Evolutionary conservation across 2,329 filamentous ascomycete species (phyloP).

Genomic region (Penicillium sp.): DNA sequence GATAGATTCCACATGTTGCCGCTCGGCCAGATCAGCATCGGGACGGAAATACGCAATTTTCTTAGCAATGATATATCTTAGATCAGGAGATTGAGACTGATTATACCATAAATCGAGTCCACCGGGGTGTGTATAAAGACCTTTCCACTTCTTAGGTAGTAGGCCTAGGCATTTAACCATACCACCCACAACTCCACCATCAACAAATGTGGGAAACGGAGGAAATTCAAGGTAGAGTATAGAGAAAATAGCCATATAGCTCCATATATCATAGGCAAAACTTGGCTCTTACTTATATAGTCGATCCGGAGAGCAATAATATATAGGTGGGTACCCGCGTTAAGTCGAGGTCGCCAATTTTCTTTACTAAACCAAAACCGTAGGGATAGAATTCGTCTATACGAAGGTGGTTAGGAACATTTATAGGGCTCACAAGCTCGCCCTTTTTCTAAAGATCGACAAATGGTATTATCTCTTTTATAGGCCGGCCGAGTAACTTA

Average conservation of each 20-base stretch:
- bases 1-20: conserved; percentile 19
- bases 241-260: conserved; percentile 30
- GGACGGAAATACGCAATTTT: conserved; percentile 16
- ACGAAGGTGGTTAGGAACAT: conserved; percentile 20
- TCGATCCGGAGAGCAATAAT: conserved; percentile 28
- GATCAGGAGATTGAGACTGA: conserved; percentile 14
- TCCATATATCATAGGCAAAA: conserved; percentile 32
- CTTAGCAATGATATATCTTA: conserved; percentile 4
- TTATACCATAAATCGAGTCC: conserved; percentile 30
- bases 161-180: conserved; percentile 24
- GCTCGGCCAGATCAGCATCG: conserved; percentile 22
- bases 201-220: conserved; percentile 15
- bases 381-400: conserved; percentile 29
- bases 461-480: conserved; percentile 25
- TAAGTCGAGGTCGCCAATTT: conserved; percentile 17
- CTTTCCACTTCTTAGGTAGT: conserved; percentile 27
- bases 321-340: conserved; percentile 14
- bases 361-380: conserved; percentile 29
- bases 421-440: conserved; percentile 23
- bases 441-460: conserved; percentile 24
- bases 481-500: conserved; percentile 24
- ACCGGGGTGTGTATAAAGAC: conserved; percentile 12
- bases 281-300: conserved; percentile 25
- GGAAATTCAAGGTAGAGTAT: conserved; percentile 22
- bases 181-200: conserved; percentile 19